A percentile compares a stretch with the other conserved stretches of the same genome.
phyloP scores from a whole-genome alignment of 1,284 basidiomycete species.

The Xerocomus nothofagi region DNA sequence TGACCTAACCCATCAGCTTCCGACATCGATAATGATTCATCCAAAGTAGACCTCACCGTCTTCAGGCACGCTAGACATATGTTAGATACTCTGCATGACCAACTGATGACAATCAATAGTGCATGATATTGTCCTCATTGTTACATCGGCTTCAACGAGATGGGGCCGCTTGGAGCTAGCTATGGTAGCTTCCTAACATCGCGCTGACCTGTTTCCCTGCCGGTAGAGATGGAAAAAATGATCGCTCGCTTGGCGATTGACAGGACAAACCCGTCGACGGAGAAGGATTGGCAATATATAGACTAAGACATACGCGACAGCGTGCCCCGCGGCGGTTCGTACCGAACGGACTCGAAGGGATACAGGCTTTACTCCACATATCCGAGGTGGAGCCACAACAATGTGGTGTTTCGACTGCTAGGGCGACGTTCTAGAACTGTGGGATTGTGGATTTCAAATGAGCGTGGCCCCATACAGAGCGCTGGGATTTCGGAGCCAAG shows the following conservation, averaged over 20 bases:
- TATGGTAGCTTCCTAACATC: neutral
- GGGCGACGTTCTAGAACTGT: conserved; percentile 3
- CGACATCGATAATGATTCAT: neutral
- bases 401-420: neutral
- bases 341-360: neutral
- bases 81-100: neutral
- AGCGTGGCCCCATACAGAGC: neutral
- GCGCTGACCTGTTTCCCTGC: neutral
- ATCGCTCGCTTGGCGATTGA: neutral
- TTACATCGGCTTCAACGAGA: neutral
- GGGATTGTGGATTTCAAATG: neutral
- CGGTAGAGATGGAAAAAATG: neutral
- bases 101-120: neutral
- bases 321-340: neutral
- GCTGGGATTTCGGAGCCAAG: neutral
- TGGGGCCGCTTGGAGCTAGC: neutral
- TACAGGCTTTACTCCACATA: neutral
- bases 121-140: neutral
- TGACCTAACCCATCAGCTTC: neutral
- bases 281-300: neutral
- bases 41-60: neutral
- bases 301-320: neutral
- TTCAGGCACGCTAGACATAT: neutral
- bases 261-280: neutral
- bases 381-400: neutral